Evolutionary conservation across 2,329 filamentous ascomycete genomes (phyloP), one percentile per base, ranked within the genome.

Genomic region (Phaeosphaeriaceae sp.): DNA sequence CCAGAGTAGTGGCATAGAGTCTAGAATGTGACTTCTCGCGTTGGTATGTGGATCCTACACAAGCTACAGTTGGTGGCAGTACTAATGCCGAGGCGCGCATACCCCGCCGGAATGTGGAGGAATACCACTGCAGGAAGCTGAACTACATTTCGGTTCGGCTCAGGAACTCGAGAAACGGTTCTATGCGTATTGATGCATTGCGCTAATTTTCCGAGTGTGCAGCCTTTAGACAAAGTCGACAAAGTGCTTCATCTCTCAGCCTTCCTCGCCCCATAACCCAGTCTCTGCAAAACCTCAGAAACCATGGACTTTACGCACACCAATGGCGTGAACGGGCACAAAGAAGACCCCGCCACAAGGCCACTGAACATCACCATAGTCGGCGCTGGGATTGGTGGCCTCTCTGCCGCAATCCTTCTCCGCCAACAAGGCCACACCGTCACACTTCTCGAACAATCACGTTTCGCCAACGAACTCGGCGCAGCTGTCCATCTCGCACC

Each of bases 401-500:
- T 86, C 9, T 79, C 79, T 9, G 80, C 83, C 1, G 84, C 84
- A 1, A 83, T 88, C 36, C 81, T 79, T 13, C 73, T 88, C 0
- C 80, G 85, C 7, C 80, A 82, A 55, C 64, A 71, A 53, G 71
- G 71, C 17, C 73, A 75, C 48, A 19, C 53, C 1, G 62, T 73
- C 2, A 72, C 68, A 7, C 53, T 74, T 4, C 58, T 73, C 27
- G 72, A 76, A 62, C 82, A 86, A 67, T 87, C 85, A 0, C 76
- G 77, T 1, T 82, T 88, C 33, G 82, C 83, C 17, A 82, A 78
- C 51, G 86, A 89, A 70, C 75, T 81, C 1, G 87, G 87, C 0
- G 86, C 87, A 2, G 87, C 87, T 0, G 81, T 89, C n/a, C 86
- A 89, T 65, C 70, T 89, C 4, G 82, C 85, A 0, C 86, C 88